These are phyloP conservation scores for Pseudogymnoascus sp. DNA, from an alignment of 2,329 filamentous ascomycete species.

Conservation along the genomic window DNA sequence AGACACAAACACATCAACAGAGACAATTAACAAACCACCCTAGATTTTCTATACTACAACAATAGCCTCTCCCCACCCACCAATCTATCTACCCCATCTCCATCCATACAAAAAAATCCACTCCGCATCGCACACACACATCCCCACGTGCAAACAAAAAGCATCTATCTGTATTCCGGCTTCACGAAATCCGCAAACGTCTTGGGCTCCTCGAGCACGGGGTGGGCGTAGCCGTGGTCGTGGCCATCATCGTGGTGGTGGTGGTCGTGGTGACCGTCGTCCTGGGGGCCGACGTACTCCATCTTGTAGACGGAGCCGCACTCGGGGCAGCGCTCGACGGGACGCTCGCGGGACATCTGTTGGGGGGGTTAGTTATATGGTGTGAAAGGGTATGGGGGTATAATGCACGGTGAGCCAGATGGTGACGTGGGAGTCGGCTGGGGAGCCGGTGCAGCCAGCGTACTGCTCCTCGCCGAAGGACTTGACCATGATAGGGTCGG, in stretches of 20 bases:
- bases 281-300: slow-evolving; percentile 83
- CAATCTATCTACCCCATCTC: neutral
- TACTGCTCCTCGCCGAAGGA: slow-evolving; percentile 95
- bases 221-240: slow-evolving; percentile 42
- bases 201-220: slow-evolving; percentile 77
- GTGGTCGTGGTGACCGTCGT: slow-evolving; percentile 61
- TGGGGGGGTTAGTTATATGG: slow-evolving; percentile 4
- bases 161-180: slow-evolving; percentile 77
- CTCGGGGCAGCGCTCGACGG: slow-evolving; percentile 90
- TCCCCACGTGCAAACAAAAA: neutral
- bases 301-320: slow-evolving; percentile 97
- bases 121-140: neutral
- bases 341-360: slow-evolving; percentile 79
- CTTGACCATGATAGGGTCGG: slow-evolving; percentile 84
- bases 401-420: slow-evolving; percentile 77
- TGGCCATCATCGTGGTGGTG: slow-evolving; percentile 42
- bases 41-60: slow-evolving; percentile 8
- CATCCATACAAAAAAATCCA: neutral
- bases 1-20: neutral
- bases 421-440: slow-evolving; percentile 83
- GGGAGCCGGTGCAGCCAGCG: slow-evolving; percentile 88
- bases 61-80: neutral
- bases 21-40: neutral
- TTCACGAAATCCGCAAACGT: slow-evolving; percentile 94
- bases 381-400: neutral